These are phyloP conservation scores for Vigna unguiculata DNA, from an alignment of 306 rosid species.

Conservation along the genomic window DNA sequence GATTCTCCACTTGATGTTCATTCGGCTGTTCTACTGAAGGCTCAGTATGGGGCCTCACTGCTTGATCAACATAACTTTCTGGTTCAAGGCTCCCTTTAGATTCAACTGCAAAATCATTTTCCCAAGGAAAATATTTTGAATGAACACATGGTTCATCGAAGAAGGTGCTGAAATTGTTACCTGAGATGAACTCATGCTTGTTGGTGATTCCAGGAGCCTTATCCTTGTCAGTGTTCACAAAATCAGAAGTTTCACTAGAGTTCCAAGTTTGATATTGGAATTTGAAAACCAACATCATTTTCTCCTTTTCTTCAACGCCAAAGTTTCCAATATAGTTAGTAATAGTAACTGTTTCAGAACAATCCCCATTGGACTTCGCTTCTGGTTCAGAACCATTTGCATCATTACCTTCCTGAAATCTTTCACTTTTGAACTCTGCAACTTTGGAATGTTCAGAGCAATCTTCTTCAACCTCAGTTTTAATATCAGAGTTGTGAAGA, in stretches of 20 bases:
- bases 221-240: constrained; percentile 19
- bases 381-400: not conserved
- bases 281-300: constrained; percentile 56
- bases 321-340: not conserved
- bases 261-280: constrained; percentile 64
- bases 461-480: constrained; percentile 3
- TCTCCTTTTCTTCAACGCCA: constrained; percentile 42
- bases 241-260: constrained; percentile 21
- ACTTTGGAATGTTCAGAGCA: constrained; percentile 9
- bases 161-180: constrained; percentile 31
- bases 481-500: constrained; percentile 27
- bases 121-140: constrained; percentile 4
- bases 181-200: constrained; percentile 51
- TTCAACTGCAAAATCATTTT: constrained; percentile 21
- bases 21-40: constrained; percentile 20
- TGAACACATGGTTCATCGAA: constrained; percentile 23
- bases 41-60: constrained; percentile 12
- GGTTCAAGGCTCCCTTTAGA: constrained; percentile 26
- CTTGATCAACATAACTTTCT: constrained; percentile 31
- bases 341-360: constrained; percentile 2
- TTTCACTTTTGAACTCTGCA: constrained; percentile 28
- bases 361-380: constrained; percentile 3
- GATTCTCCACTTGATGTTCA: constrained; percentile 37
- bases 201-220: constrained; percentile 19
- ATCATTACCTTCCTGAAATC: constrained; percentile 1